phyloP scores from a whole-genome alignment of 2,329 filamentous ascomycete genomes.

The Colletotrichum sp. region DNA sequence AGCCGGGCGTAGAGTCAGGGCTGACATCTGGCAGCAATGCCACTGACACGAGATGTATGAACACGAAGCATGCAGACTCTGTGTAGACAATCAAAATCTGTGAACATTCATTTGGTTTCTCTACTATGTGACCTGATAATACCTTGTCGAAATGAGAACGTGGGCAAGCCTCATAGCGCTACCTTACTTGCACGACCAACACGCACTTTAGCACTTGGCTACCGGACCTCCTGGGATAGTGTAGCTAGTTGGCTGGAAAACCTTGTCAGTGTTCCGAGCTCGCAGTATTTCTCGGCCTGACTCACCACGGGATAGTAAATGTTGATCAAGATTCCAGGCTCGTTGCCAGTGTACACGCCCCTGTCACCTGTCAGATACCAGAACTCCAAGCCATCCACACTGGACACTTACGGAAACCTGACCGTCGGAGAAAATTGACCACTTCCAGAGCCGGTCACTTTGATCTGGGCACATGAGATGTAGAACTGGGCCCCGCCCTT shows the following conservation, averaged over 20 bases:
- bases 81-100: not conserved
- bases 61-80: not conserved
- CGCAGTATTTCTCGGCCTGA: not conserved
- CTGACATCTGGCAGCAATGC: not conserved
- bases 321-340: conserved; percentile 21
- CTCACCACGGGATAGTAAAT: conserved; percentile 21
- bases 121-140: not conserved
- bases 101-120: not conserved
- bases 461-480: conserved; percentile 38
- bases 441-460: conserved; percentile 24
- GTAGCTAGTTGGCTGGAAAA: conserved; percentile 6
- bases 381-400: not conserved
- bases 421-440: conserved; percentile 12
- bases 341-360: conserved; percentile 10
- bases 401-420: conserved; percentile 9
- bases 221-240: conserved; percentile 16
- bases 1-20: not conserved
- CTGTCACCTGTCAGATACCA: not conserved
- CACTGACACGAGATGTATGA: not conserved
- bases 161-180: not conserved
- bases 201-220: conserved; percentile 2
- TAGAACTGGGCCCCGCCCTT: conserved; percentile 40
- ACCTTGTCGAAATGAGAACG: not conserved
- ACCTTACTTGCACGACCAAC: not conserved
- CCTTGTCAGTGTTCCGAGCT: not conserved